Base-by-base conservation (phyloP, 192 early-diverging fungal species). In the Gigaspora rosea region DNA sequence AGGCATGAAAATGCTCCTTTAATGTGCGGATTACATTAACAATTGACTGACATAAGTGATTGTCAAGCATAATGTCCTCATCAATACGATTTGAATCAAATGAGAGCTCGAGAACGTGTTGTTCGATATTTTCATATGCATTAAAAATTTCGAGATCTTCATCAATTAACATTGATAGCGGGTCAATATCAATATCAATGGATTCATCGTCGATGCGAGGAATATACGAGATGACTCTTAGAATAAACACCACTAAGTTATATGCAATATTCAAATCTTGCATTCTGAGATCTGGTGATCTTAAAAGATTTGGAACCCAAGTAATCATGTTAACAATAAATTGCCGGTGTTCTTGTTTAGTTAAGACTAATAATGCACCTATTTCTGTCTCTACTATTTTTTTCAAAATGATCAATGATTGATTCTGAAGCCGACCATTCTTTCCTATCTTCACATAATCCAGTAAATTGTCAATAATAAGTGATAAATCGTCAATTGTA, bases 341-440 rank as follows among this genome's bases (percentile, higher is more conserved):
- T 35, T 64, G 74, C 11, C 20, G 62, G 15, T 76, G 62, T 27
- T 33, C 12, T 16, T 36, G n/a, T n/a, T 76, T n/a, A 9, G 59
- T 46, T 49, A 76, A 27, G 33, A 76, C 58, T n/a, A 65, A 51
- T 57, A 76, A 49, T 16, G 11, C 22, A 18, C 74, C 74, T 20
- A 76, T 63, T 59, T 76, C 74, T 22, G 63, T 76, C 51, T 66
- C 74, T 36, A 56, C 56, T n/a, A 76, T 52, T 65, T 76, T 65
- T 18, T 76, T 59, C 16, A 76, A 51, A 3, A 76, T 50, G 13
- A 65, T 22, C 13, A 76, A 41, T 41, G 74, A 62, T 51, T 52
- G 56, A 47, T 10, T 50, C 51, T 63, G 74, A 50, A 76, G 49
- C n/a, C 63, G 59, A 27, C 49, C 74, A 32, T 64, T 59, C 46